A percentile compares a stretch with the other conserved stretches of the same genome.
These are phyloP conservation scores for Botrytis byssoidea DNA, from an alignment of 2,329 filamentous ascomycete species.

Conservation along the genomic window DNA sequence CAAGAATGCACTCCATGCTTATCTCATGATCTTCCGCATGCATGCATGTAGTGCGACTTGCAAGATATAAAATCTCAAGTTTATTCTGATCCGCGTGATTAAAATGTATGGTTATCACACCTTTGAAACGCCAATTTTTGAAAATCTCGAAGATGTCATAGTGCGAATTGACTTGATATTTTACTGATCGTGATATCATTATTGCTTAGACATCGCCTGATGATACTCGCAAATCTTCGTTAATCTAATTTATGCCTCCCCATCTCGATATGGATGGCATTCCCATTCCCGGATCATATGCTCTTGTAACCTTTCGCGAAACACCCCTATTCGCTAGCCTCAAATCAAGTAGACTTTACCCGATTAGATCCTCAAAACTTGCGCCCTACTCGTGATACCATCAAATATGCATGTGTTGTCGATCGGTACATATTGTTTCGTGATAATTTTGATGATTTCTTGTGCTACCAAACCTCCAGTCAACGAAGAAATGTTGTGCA, in stretches of 20 bases:
- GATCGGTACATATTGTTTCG: slow-evolving; percentile 69
- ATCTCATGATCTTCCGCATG: slow-evolving; percentile 2
- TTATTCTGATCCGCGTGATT: background rate
- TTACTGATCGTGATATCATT: background rate
- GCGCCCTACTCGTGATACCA: slow-evolving; percentile 50
- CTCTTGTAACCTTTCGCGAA: background rate
- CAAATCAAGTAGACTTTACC: slow-evolving; percentile 23
- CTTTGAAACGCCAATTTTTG: background rate
- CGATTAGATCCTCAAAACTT: slow-evolving; percentile 33
- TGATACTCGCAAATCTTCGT: slow-evolving; percentile 12
- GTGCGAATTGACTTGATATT: background rate
- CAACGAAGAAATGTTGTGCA: slow-evolving; percentile 88
- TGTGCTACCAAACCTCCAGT: slow-evolving; percentile 94
- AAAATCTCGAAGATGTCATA: background rate
- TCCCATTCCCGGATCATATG: background rate
- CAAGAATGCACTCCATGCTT: background rate
- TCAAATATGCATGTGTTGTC: slow-evolving; percentile 71
- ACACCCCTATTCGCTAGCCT: slow-evolving; percentile 5
- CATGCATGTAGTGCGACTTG: background rate
- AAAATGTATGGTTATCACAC: background rate
- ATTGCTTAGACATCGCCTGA: background rate
- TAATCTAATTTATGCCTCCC: background rate
- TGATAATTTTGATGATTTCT: slow-evolving; percentile 88
- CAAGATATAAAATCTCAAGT: background rate
- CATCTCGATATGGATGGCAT: slow-evolving; percentile 3